Evolutionary conservation across 176 grass and related monocot genomes (phyloP).

Genomic region (Melocanna baccifera): DNA sequence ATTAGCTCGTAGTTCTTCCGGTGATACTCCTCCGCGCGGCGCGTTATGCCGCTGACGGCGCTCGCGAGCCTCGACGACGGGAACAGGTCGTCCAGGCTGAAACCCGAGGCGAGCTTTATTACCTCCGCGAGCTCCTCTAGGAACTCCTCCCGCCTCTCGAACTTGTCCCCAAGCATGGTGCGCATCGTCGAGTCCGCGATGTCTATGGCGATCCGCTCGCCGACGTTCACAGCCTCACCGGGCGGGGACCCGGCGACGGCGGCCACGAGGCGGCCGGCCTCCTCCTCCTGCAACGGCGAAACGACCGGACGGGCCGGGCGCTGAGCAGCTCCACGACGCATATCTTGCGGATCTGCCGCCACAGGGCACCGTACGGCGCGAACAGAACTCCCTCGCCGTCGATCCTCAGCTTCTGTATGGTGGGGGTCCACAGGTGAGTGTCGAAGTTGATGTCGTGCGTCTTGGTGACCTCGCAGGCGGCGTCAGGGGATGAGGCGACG

Average conservation of each 20-base stretch:
- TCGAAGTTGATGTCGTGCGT: slow-evolving; percentile 24
- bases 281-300: slow-evolving; percentile 35
- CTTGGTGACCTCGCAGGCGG: slow-evolving; percentile 22
- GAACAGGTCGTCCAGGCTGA: slow-evolving; percentile 23
- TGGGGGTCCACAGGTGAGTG: slow-evolving; percentile 17
- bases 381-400: slow-evolving; percentile 22
- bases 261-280: slow-evolving; percentile 4
- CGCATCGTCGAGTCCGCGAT: slow-evolving; percentile 28
- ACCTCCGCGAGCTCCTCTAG: not conserved
- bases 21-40: not conserved
- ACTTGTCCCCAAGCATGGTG: slow-evolving; percentile 34
- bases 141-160: slow-evolving; percentile 31
- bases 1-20: not conserved
- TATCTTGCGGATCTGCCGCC: slow-evolving; percentile 34
- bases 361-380: slow-evolving; percentile 21
- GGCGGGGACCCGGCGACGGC: not conserved
- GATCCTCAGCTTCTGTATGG: not conserved
- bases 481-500: slow-evolving; percentile 11
- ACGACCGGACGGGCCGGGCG: slow-evolving; percentile 23
- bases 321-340: slow-evolving; percentile 30
- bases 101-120: slow-evolving; percentile 18
- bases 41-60: not conserved
- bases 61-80: not conserved
- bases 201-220: slow-evolving; percentile 11
- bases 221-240: slow-evolving; percentile 10